phyloP scores from a whole-genome alignment of 1,284 basidiomycete species.

The Tilletia indica region DNA sequence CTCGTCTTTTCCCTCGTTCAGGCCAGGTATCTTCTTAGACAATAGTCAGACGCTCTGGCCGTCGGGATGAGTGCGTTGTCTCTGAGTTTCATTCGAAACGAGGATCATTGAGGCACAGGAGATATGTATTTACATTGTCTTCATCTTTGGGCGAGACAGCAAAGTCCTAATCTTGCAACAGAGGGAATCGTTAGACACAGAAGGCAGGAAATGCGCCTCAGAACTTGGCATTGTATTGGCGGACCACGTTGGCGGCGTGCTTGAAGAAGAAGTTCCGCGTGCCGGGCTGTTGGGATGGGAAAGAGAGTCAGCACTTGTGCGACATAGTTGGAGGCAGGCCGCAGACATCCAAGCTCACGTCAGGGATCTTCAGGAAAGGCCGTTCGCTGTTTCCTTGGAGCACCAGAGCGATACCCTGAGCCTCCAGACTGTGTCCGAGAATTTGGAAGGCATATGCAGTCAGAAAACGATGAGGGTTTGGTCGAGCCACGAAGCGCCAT shows the following conservation, averaged over 20 bases:
- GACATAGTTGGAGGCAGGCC: neutral
- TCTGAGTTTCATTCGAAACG: too few species aligned
- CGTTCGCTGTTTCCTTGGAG: constrained; percentile 62
- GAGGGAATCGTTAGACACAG: too few species aligned
- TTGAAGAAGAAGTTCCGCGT: constrained; percentile 64
- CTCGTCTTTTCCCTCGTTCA: too few species aligned
- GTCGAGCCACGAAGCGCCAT: neutral
- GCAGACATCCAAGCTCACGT: constrained; percentile 50
- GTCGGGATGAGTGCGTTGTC: too few species aligned
- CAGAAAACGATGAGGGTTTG: neutral
- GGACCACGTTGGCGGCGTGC: constrained; percentile 55
- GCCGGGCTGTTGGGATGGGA: constrained; percentile 22
- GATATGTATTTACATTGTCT: too few species aligned
- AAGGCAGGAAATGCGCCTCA: neutral
- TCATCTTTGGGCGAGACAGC: too few species aligned
- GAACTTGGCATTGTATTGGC: constrained; percentile 27
- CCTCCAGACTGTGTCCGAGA: constrained; percentile 31
- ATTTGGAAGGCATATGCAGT: neutral
- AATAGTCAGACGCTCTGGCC: too few species aligned
- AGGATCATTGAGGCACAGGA: too few species aligned
- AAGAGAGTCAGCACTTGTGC: neutral
- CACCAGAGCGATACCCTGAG: constrained; percentile 62
- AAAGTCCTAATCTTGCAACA: neutral
- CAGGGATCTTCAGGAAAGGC: constrained; percentile 62
- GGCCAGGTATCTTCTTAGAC: too few species aligned